Base-by-base conservation (phyloP, 129 eudicot species). In the Dittrichia graveolens region DNA sequence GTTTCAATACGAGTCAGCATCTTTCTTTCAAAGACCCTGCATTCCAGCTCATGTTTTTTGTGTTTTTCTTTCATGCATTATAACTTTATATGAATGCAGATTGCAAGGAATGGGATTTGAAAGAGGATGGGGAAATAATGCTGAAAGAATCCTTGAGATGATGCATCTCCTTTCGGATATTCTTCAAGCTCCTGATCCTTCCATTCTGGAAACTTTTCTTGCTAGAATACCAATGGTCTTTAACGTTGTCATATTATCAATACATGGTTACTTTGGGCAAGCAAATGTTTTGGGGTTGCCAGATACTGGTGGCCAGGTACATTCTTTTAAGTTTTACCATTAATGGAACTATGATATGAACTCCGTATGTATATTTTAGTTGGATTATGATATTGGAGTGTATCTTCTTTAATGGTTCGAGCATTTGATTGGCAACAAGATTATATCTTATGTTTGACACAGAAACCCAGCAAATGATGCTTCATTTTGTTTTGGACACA, bases 221-320 rank as follows among this genome's bases (percentile, higher is more conserved):
- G 95, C 88, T 62, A 83, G 97, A 85, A 71, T 91, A 50, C 99
- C 99, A 12, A 95, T 95, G 97, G 95, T 95, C 57, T 95, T 95
- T 75, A 86, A 95, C 61, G 99, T 95, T 52, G 99, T 86, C 80
- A 95, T 95, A 73, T 83, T 95, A 62, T 95, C 99, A 8, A 58
- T 81, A 50, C 99, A 95, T 80, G 99, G 99, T 41, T 95, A 91
- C 83, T 95, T 95, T 76, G 99, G 97, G 62, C 99, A 95, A 80
- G 97, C 97, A 61, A 91, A 95, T 86, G 99, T 95, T 18, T 75
- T 95, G 65, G 99, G 99, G 69, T 81, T 95, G 92, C 99, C 99
- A 1, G 99, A 95, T 69, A 90, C 99, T 44, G 99, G 97, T 73
- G 97, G 99, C 46, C 99, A 95, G 99, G 99, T 95, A 80, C 65